Percentiles rank a stretch among this genome's conserved stretches.
Evolutionary conservation across 2,329 filamentous ascomycete species (phyloP).

Genomic region (Penicillium sp.): DNA sequence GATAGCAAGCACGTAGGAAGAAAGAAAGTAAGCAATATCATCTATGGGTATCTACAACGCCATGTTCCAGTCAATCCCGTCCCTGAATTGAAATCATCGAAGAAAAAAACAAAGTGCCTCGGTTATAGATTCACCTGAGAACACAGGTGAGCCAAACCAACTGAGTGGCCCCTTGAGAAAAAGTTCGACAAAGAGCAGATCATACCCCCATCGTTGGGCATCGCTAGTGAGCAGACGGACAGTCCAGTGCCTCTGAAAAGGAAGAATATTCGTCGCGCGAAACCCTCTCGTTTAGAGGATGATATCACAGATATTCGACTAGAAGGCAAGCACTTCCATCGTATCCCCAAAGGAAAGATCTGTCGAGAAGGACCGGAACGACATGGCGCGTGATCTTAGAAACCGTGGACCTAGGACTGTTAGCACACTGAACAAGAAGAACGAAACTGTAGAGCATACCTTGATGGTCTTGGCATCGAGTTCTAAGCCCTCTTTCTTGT

Average conservation of each 20-base stretch:
- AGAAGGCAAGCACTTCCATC: constrained; percentile 5
- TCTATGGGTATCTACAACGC: constrained; percentile 13
- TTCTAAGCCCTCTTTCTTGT: constrained; percentile 92
- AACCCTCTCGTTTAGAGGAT: constrained; percentile 2
- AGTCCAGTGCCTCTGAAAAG: not conserved
- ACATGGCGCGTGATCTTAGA: constrained; percentile 43
- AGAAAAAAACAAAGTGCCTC: not conserved
- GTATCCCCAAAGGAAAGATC: constrained; percentile 22
- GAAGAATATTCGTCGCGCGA: constrained; percentile 6
- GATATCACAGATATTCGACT: constrained; percentile 4
- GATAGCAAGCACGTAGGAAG: not conserved
- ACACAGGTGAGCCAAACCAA: not conserved
- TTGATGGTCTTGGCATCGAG: constrained; percentile 97
- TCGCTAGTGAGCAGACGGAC: not conserved
- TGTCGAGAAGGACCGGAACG: constrained; percentile 43
- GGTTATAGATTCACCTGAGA: not conserved
- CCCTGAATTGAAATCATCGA: constrained; percentile 6
- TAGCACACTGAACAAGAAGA: not conserved
- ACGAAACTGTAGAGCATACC: constrained; percentile 45
- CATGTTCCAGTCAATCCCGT: constrained; percentile 6
- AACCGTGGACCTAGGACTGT: constrained; percentile 46
- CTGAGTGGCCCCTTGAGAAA: not conserved
- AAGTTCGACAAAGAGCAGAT: constrained; percentile 8
- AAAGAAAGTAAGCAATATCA: constrained; percentile 3
- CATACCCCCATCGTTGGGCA: not conserved